Conservation (phyloP, 1,139 yeast genomes). For the Candida dubliniensis region DNA sequence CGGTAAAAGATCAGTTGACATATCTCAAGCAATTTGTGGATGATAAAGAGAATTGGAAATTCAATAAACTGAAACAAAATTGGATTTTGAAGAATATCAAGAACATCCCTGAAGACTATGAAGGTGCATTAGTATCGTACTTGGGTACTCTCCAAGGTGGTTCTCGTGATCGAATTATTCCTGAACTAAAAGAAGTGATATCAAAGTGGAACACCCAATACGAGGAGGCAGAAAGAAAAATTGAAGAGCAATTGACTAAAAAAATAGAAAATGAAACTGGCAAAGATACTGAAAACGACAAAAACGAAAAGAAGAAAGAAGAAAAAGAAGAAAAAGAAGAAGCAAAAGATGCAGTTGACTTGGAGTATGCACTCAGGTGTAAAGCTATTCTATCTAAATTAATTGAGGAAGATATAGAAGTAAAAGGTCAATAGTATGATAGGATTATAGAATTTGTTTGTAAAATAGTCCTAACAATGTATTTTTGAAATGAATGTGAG, state of each 20-base stretch:
- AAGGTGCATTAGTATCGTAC: slow-evolving; percentile 54
- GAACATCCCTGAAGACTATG: slow-evolving; percentile 56
- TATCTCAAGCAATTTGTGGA: slow-evolving; percentile 67
- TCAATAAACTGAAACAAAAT: slow-evolving; percentile 90
- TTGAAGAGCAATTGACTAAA: slow-evolving; percentile 36
- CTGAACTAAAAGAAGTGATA: slow-evolving; percentile 49
- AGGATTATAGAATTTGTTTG: neutral
- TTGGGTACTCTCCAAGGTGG: slow-evolving; percentile 76
- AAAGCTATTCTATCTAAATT: slow-evolving; percentile 11
- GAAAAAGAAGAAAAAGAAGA: slow-evolving; percentile 11
- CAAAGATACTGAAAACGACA: slow-evolving; percentile 11
- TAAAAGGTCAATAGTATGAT: slow-evolving; percentile 10
- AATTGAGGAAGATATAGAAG: slow-evolving; percentile 11
- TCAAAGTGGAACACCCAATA: slow-evolving; percentile 59
- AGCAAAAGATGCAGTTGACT: slow-evolving; percentile 14
- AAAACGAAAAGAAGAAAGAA: slow-evolving; percentile 11
- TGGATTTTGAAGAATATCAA: slow-evolving; percentile 79
- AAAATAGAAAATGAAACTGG: slow-evolving; percentile 20
- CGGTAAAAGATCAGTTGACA: slow-evolving; percentile 77
- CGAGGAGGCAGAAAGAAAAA: slow-evolving; percentile 37
- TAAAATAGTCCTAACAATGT: neutral
- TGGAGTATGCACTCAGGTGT: slow-evolving; percentile 15
- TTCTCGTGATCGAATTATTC: slow-evolving; percentile 57
- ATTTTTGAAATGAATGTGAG: neutral
- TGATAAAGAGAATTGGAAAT: slow-evolving; percentile 76